Percentiles rank a stretch among this genome's conserved stretches.
These are phyloP conservation scores for Metarhizium brunneum DNA, from an alignment of 2,329 filamentous ascomycete species.

Conservation along the genomic window DNA sequence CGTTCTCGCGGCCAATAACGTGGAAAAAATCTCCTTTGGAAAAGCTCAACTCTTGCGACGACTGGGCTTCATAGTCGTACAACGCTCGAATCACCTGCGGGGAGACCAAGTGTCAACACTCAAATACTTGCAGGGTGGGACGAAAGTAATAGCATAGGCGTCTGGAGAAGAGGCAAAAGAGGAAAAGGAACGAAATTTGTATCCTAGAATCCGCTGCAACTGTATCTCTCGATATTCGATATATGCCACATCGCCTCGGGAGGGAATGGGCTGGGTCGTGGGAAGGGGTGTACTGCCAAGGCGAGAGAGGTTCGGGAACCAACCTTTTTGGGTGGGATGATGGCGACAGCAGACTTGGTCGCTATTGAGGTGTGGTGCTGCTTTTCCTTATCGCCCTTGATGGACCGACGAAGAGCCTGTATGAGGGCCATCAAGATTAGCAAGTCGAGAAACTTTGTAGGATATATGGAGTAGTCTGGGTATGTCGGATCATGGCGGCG, in stretches of 20 bases:
- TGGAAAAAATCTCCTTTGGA: constrained; percentile 96
- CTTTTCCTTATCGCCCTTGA: constrained; percentile 80
- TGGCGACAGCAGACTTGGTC: constrained; percentile 78
- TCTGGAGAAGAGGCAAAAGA: too few relatives aligned
- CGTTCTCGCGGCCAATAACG: constrained; percentile 92
- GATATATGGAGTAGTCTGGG: neutral
- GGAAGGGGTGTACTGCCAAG: neutral
- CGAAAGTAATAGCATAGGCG: too few relatives aligned
- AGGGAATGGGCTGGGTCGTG: neutral
- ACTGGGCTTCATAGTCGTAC: constrained; percentile 79
- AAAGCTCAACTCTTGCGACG: constrained; percentile 75
- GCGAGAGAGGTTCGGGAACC: constrained; percentile 16
- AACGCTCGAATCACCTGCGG: constrained; percentile 88
- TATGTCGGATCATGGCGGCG: neutral
- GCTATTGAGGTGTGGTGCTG: constrained; percentile 63
- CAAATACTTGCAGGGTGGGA: neutral
- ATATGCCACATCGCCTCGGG: neutral
- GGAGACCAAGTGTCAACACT: neutral
- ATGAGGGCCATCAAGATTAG: constrained; percentile 36
- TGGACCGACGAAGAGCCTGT: constrained; percentile 74
- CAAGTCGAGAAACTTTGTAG: neutral
- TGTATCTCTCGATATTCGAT: constrained; percentile 4
- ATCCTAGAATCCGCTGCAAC: neutral
- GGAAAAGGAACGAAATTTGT: too few relatives aligned
- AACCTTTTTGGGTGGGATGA: constrained; percentile 90